phyloP scores from a whole-genome alignment of 306 rosid genomes.

The Lupinus albus region DNA sequence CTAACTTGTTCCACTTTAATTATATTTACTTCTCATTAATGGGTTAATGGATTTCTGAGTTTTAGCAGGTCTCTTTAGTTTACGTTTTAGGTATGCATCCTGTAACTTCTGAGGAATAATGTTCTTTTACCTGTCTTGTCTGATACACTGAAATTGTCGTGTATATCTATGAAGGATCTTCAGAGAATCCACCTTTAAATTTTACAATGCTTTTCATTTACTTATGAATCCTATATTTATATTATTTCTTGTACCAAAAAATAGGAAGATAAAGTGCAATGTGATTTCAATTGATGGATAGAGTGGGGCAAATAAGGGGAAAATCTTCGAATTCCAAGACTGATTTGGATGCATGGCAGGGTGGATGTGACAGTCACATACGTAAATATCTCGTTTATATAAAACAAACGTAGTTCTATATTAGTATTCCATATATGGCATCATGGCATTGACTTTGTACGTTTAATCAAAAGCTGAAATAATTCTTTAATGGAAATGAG shows the following conservation, averaged over 20 bases:
- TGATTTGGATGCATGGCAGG: neutral
- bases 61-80: conserved; percentile 21
- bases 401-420: too few species aligned
- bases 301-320: neutral
- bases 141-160: neutral
- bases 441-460: conserved; percentile 34
- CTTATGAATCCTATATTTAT: too few species aligned
- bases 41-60: neutral
- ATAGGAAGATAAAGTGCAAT: too few species aligned
- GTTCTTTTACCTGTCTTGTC: neutral
- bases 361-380: neutral
- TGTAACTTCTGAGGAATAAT: conserved; percentile 4
- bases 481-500: conserved; percentile 26
- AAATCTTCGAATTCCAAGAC: conserved; percentile 17
- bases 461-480: conserved; percentile 30
- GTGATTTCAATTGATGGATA: neutral
- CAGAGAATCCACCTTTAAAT: too few species aligned
- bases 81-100: conserved; percentile 1
- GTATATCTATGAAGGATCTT: neutral
- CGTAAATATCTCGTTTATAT: too few species aligned
- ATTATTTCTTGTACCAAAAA: too few species aligned
- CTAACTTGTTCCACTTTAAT: neutral
- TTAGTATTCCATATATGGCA: neutral
- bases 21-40: neutral
- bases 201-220: too few species aligned